Evolutionary conservation across 164 flowering plant species (phyloP), one percentile per base, ranked within the genome.

Genomic region (Vitis labrusca): DNA sequence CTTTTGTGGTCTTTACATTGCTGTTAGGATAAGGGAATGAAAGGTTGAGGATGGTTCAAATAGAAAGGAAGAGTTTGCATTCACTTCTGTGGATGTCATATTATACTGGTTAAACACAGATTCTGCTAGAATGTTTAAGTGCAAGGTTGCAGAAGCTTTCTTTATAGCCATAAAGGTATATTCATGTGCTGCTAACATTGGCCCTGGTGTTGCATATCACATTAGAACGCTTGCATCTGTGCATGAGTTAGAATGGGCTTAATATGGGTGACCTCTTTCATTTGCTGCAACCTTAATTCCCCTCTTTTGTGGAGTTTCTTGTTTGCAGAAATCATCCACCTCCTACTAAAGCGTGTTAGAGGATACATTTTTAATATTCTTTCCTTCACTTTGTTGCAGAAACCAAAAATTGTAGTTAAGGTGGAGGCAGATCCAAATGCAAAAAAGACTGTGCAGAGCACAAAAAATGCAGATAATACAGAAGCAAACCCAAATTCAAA

Each of bases 391-490:
- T 32, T 67, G 49, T 71, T 78, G 68, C 80, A 86, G 89, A 71
- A 10, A 61, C 27, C 63, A 9, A 81, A 76, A 72, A 51, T n/a
- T 65, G 64, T 62, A 50, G 80, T 69, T 8, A 82, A 80, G 74
- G 57, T 69, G 62, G 88, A 82, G 51, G 63, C 56, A 14, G 89
- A 84, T 32, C 63, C 80, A 62, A 82, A 68, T 70, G 68, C 75
- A 12, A 87, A 85, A 71, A 80, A 81, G 69, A 63, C 68, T 61
- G 79, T 10, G 47, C 81, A 83, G 64, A 75, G 65, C 53, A 59
- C 79, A 32, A 87, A 88, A 76, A 71, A 57, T 69, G 76, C 67
- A n/a, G 79, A 72, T 8, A 81, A 73, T 71, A 19, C 78, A n/a
- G 84, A 79, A 73, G 80, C 73, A 56, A 78, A 75, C 16, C 19